These are phyloP conservation scores for Hypoxylon cercidicola DNA, from an alignment of 495 filamentous ascomycete genomes.

Conservation along the genomic window DNA sequence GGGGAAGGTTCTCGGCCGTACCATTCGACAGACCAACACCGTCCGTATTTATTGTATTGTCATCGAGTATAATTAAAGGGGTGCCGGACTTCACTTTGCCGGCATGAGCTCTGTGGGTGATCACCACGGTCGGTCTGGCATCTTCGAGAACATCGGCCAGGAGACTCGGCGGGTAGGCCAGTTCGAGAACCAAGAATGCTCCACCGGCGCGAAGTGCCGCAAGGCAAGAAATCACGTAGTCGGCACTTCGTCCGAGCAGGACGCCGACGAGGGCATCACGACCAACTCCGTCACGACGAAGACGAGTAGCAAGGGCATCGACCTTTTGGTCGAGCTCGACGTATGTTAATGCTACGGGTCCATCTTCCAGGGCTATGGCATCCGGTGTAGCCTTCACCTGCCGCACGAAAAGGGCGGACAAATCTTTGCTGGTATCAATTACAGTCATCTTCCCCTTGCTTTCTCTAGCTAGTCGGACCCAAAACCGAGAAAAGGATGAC, in stretches of 20 bases:
- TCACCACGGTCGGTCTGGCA: constrained; percentile 68
- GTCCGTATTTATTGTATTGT: constrained; percentile 46
- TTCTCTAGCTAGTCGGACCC: constrained; percentile 8
- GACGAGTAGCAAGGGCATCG: constrained; percentile 60
- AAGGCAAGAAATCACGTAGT: constrained; percentile 76
- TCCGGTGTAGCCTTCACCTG: constrained; percentile 69
- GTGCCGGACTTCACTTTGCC: constrained; percentile 65
- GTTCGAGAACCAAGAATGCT: constrained; percentile 75
- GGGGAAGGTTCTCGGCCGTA: constrained; percentile 49
- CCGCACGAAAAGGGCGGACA: constrained; percentile 67
- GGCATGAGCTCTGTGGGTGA: constrained; percentile 66
- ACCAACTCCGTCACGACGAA: constrained; percentile 65
- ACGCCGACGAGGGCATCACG: constrained; percentile 73
- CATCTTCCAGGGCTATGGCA: constrained; percentile 70
- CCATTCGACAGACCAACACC: constrained; percentile 44
- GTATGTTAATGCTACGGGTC: constrained; percentile 66
- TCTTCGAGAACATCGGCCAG: constrained; percentile 74
- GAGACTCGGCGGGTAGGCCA: constrained; percentile 72
- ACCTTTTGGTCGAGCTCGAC: constrained; percentile 68
- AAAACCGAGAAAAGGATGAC: neutral
- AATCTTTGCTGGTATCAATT: constrained; percentile 70
- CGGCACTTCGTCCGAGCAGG: constrained; percentile 70
- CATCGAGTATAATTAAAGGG: constrained; percentile 67
- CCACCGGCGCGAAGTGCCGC: constrained; percentile 73
- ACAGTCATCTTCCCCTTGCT: constrained; percentile 55